A percentile compares a stretch with the other conserved stretches of the same genome.
phyloP scores from a whole-genome alignment of 352 stramenopile species.

The Phytophthora citricola region DNA sequence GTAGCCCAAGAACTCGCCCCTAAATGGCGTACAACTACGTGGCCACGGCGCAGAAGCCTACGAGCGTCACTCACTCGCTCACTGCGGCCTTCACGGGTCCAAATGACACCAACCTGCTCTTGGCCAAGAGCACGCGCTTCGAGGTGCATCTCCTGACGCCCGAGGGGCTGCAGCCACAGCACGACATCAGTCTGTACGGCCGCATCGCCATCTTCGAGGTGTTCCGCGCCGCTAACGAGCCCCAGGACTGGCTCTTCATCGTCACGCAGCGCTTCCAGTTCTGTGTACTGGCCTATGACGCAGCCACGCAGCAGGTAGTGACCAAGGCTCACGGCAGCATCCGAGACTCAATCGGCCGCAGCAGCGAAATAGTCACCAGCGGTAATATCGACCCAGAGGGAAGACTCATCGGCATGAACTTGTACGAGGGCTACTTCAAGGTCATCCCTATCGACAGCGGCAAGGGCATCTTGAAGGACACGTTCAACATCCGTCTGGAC shows the following conservation, averaged over 20 bases:
- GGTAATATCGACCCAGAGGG: conserved; percentile 90
- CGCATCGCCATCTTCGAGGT: conserved; percentile 90
- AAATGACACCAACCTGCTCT: conserved; percentile 91
- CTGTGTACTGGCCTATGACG: conserved; percentile 88
- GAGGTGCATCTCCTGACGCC: conserved; percentile 89
- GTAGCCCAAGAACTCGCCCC: conserved; percentile 6
- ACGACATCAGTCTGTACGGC: conserved; percentile 89
- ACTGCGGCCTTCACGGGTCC: conserved; percentile 90
- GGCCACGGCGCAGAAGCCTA: conserved; percentile 93
- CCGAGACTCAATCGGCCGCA: conserved; percentile 86
- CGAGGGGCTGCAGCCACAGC: conserved; percentile 85
- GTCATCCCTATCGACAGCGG: conserved; percentile 88
- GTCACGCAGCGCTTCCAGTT: conserved; percentile 93
- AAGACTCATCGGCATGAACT: conserved; percentile 90
- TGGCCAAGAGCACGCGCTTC: conserved; percentile 90
- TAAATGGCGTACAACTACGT: conserved; percentile 93
- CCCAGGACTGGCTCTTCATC: conserved; percentile 89
- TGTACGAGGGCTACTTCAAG: conserved; percentile 93
- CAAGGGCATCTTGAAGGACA: conserved; percentile 82
- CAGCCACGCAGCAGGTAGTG: conserved; percentile 68
- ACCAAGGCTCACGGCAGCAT: conserved; percentile 90
- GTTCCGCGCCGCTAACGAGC: conserved; percentile 77
- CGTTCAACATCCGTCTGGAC: conserved; percentile 94
- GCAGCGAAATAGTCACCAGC: conserved; percentile 89
- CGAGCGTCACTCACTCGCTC: conserved; percentile 92